Evolutionary conservation across 768 basidiomycete genomes (phyloP), one percentile per base, ranked within the genome.

Genomic region (Phanerodontia chrysosporium): DNA sequence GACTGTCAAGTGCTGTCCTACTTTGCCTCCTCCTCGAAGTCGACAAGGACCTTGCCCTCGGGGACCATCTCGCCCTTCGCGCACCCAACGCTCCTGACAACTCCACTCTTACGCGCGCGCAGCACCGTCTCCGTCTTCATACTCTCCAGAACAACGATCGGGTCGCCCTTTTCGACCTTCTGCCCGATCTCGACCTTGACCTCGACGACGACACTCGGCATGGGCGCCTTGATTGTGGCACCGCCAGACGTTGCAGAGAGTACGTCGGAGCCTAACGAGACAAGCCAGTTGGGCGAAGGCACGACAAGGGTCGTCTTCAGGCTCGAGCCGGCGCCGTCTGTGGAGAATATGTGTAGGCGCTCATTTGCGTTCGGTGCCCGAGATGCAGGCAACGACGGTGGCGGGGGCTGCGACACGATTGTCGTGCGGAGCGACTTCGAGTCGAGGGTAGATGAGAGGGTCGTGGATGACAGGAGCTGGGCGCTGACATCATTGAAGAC

Each of bases 101-200:
- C 75, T 3, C 93, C 95, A 36, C 80, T 75, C 8, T 75, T 76
- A 59, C 85, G 80, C 14, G 92, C 85, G 55, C 92, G 79, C 62
- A 97, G 71, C 44, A 92, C 89, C 39, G 90, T 95, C 75, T 96
- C 94, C 63, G 94, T 97, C 83, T 98, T 98, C 95, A 97, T 98
- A 68, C 94, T 96, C 75, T 96, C 95, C 67, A 96, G 73, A 5
- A 95, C 84, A 29, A 94, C 85, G 9, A 93, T 79, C 8, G 83
- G 83, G 67, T 95, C 89, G 0, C 92, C 92, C 67, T 82, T 86
- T 73, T 87, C 85, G 42, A 97, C 90, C 14, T 72, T 76, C 53
- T 95, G 89, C 3, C 94, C 95, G 1, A 82, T 76, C 59, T 78
- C 79, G 32, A 95, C 94, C 18, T 80, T 81, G 52, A 97, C 88